Base-by-base conservation (phyloP, 2,329 filamentous ascomycete genomes). In the Aspergillus oerlinghausenensis region DNA sequence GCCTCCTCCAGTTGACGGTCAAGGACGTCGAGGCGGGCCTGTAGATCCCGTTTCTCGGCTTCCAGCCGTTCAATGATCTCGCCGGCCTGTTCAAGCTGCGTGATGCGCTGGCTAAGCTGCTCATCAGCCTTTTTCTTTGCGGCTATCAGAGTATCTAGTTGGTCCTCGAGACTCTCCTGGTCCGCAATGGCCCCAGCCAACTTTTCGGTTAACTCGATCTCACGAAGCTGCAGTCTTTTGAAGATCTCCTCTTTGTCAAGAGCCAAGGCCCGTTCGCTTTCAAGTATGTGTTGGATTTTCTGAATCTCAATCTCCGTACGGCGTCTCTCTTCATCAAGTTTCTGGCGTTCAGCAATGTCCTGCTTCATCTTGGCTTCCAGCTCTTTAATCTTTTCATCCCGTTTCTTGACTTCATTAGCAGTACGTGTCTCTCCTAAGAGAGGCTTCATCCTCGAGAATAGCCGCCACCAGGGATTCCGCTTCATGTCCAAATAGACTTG, bases 161-260 rank as follows among this genome's bases (percentile, higher is more conserved):
- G 92, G 61, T 96, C 92, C 73, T 99, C 94, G 1, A 99, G 82
- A 54, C 88, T 87, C 70, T 97, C 93, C 71, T 97, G 93, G 65
- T 99, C 95, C 23, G 96, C 89, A 58, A 97, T 85, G 29, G 93
- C 93, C 42, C 90, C 93, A 40, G 91, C 84, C 28, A 99, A 83
- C 76, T 97, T 97, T 68, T 99, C 95, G 52, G 88, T 90, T 3
- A 99, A 82, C 70, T 99, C 93, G 10, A 86, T 83, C 74, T 99
- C 94, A n/a, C 94, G 88, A 53, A 88, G 79, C 70, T 97, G 94
- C 23, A 99, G 80, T n/a, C 95, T 86, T 70, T 93, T 95, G 80
- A 97, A 99, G 58, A 99, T 99, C 68, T 99, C 94, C 70, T 99
- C 95, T 72, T 99, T 99, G 75, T 99, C 94, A 4, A 99, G 79